Percentiles rank a stretch among this genome's conserved stretches.
These are phyloP conservation scores for Skeletonema tropicum DNA, from an alignment of 108 stramenopile genomes.

Conservation along the genomic window DNA sequence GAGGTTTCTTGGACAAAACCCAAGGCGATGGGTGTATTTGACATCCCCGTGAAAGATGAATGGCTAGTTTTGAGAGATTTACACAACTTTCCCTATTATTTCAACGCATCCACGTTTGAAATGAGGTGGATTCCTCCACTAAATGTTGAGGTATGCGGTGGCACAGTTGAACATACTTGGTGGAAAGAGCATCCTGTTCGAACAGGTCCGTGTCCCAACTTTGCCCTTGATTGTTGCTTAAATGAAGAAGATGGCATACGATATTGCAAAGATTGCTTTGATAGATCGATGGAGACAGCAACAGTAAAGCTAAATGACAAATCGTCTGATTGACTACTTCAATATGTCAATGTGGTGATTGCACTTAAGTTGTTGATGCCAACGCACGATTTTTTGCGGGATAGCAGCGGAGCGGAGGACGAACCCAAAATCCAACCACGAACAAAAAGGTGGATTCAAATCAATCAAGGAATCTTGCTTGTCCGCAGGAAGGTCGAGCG, in stretches of 20 bases:
- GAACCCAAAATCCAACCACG: no score
- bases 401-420: no score
- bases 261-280: conserved; percentile 25
- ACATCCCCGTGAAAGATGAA: conserved; percentile 43
- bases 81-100: conserved; percentile 46
- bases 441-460: no score
- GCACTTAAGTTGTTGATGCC: no score
- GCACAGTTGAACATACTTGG: conserved; percentile 25
- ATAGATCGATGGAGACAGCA: background rate
- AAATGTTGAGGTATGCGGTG: conserved; percentile 27
- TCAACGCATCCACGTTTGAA: conserved; percentile 29
- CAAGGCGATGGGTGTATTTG: conserved; percentile 41
- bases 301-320: conserved; percentile 4
- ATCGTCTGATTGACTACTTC: background rate
- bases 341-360: no score
- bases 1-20: conserved; percentile 36
- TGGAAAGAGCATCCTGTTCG: conserved; percentile 34
- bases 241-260: conserved; percentile 26
- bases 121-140: conserved; percentile 40
- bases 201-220: conserved; percentile 35
- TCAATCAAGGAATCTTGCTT: no score
- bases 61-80: conserved; percentile 42
- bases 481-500: no score
- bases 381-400: no score
- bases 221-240: conserved; percentile 2